Percentiles rank a stretch among this genome's conserved stretches.
phyloP scores from a whole-genome alignment of 495 filamentous ascomycete genomes.

The Annulohypoxylon moriforme region DNA sequence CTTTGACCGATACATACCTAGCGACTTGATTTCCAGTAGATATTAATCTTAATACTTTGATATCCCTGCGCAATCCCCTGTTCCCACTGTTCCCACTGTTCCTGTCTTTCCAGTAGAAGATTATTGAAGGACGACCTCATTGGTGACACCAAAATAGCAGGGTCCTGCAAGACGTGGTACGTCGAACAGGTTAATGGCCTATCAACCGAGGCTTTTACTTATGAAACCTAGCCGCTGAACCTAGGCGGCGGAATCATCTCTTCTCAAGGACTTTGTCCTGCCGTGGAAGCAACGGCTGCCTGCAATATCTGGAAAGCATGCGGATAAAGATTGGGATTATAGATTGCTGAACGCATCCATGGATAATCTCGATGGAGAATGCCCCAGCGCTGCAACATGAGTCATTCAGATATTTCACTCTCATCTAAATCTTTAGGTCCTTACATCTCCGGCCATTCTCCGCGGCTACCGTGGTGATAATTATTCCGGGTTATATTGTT shows the following conservation, averaged over 20 bases:
- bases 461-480: background rate
- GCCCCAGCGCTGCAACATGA: background rate
- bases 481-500: background rate
- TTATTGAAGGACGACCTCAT: conserved; percentile 27
- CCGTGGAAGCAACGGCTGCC: conserved; percentile 35
- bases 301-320: conserved; percentile 27
- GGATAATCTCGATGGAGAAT: background rate
- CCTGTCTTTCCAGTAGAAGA: background rate
- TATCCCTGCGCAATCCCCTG: background rate
- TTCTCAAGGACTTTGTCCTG: conserved; percentile 13
- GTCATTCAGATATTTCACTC: background rate
- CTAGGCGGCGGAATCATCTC: background rate
- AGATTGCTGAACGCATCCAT: background rate
- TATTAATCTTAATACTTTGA: background rate
- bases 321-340: conserved; percentile 10
- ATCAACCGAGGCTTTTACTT: conserved; percentile 12
- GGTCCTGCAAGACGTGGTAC: conserved; percentile 25
- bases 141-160: conserved; percentile 22
- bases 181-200: conserved; percentile 27
- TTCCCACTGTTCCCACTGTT: too few species aligned
- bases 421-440: background rate
- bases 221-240: conserved; percentile 10
- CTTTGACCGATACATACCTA: background rate
- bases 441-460: background rate
- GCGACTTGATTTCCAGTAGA: background rate